Percentiles rank a stretch among this genome's conserved stretches.
Evolutionary conservation across 257 asterid species (phyloP).

Genomic region (Datura wrightii): DNA sequence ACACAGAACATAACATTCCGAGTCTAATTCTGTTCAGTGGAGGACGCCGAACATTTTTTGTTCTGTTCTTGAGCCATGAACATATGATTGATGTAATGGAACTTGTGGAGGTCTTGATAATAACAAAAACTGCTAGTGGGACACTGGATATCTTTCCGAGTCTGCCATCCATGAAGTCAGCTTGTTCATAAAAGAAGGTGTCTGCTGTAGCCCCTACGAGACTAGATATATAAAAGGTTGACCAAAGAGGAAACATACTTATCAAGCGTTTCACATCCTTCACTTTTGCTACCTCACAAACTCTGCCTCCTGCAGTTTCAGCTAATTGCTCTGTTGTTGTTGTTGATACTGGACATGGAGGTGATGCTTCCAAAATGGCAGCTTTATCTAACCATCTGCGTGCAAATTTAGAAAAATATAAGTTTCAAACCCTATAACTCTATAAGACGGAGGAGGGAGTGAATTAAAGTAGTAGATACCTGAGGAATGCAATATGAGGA

Average conservation of each 20-base stretch:
- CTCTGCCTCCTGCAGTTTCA: background rate
- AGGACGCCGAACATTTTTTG: background rate
- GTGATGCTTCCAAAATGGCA: background rate
- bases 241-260: constrained; percentile 37
- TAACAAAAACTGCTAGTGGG: background rate
- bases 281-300: constrained; percentile 29
- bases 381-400: constrained; percentile 43
- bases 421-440: too few relatives aligned
- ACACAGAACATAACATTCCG: constrained; percentile 35
- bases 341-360: background rate
- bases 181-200: constrained; percentile 41
- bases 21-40: background rate
- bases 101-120: background rate
- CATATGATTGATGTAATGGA: background rate
- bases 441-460: background rate
- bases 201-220: constrained; percentile 29
- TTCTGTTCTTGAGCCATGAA: background rate
- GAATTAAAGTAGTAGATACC: background rate
- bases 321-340: too few relatives aligned
- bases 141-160: background rate
- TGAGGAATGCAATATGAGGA: background rate
- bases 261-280: constrained; percentile 34
- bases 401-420: background rate
- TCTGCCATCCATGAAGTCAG: background rate
- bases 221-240: constrained; percentile 30